These are phyloP conservation scores for Amanita rimosa DNA, from an alignment of 768 basidiomycete genomes.

Conservation along the genomic window DNA sequence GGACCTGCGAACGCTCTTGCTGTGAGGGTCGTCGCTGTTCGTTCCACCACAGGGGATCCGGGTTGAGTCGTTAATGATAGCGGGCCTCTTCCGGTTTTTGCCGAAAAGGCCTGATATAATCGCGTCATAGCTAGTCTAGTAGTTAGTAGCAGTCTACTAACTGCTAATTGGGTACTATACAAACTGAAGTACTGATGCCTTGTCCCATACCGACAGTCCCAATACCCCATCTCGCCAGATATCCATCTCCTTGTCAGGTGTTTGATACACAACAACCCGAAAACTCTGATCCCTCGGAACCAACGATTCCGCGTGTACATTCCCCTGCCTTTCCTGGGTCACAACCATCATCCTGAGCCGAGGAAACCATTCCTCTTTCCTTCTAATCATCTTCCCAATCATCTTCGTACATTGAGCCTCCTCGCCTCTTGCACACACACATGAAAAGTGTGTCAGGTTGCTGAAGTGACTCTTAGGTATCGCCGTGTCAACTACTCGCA, in stretches of 20 bases:
- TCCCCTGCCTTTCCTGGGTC: constrained; percentile 14
- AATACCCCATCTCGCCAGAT: constrained; percentile 23
- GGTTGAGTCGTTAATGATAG: background rate
- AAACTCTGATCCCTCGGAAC: constrained; percentile 7
- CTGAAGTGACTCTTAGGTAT: constrained; percentile 14
- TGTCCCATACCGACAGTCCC: constrained; percentile 21
- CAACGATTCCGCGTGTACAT: constrained; percentile 9
- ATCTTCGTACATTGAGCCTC: constrained; percentile 1
- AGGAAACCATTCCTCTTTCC: constrained; percentile 15
- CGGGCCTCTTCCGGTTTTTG: constrained; percentile 2
- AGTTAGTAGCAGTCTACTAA: too few species aligned
- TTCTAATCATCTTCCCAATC: constrained; percentile 10
- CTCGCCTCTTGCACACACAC: constrained; percentile 10
- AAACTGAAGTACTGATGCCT: background rate
- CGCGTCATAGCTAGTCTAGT: too few species aligned
- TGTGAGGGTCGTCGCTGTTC: constrained; percentile 7
- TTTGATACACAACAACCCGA: constrained; percentile 15
- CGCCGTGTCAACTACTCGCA: constrained; percentile 19
- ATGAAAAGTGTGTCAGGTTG: constrained; percentile 21
- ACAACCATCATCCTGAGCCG: constrained; percentile 19
- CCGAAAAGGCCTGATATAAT: background rate
- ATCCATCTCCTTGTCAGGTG: constrained; percentile 21
- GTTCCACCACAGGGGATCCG: constrained; percentile 2
- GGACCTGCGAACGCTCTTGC: constrained; percentile 1
- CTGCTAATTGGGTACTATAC: too few species aligned